Evolutionary conservation across 208 protist species (phyloP).

Genomic region (Trypanosoma melophagium): DNA sequence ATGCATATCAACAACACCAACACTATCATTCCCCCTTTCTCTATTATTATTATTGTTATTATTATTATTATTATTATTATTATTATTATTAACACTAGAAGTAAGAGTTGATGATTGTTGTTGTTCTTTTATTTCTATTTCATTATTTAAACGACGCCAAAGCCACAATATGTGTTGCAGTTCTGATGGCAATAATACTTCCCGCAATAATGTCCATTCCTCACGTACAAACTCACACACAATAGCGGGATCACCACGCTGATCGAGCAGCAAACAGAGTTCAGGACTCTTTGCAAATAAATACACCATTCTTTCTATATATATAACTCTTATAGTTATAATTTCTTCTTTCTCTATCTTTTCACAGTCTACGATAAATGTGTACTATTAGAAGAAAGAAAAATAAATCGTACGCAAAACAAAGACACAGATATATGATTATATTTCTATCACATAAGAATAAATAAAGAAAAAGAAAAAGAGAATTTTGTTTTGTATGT

Average conservation of each 20-base stretch:
- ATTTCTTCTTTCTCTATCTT: too few relatives aligned
- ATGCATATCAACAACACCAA: too few relatives aligned
- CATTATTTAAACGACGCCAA: constrained; percentile 1
- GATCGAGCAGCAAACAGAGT: constrained; percentile 29
- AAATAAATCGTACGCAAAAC: background rate
- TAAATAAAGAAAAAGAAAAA: constrained; percentile 10
- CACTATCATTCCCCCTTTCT: background rate
- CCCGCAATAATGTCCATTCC: constrained; percentile 2
- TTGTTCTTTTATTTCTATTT: background rate
- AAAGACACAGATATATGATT: too few relatives aligned
- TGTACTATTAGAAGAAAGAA: background rate
- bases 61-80: constrained; percentile 3
- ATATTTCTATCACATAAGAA: too few relatives aligned
- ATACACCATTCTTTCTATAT: constrained; percentile 22
- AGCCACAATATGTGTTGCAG: constrained; percentile 25
- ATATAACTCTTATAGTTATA: too few relatives aligned
- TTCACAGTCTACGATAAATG: background rate
- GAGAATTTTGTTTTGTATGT: background rate
- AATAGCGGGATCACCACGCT: constrained; percentile 3
- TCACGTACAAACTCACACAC: constrained; percentile 21
- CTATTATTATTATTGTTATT: background rate
- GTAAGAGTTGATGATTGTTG: background rate
- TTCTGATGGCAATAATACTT: constrained; percentile 23
- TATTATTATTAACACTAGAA: constrained; percentile 3
- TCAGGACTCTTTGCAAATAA: constrained; percentile 18